Conservation (phyloP, 2,329 filamentous ascomycete species). For the Chrysoporthe austroafricana region DNA sequence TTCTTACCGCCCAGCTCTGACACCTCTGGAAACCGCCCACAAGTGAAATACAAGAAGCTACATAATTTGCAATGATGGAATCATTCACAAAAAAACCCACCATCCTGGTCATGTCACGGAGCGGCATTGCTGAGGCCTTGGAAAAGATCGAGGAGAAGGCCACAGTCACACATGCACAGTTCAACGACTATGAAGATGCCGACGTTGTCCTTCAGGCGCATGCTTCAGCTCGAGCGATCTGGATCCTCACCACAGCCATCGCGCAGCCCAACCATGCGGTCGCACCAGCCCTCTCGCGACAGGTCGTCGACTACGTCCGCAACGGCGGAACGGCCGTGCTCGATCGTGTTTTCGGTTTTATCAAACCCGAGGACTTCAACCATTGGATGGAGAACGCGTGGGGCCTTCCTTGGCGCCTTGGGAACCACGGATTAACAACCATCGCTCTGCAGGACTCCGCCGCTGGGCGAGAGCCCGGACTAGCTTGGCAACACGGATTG, state of each 20-base stretch:
- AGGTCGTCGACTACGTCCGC: slow-evolving; percentile 8
- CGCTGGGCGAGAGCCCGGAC: background rate
- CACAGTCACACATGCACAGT: background rate
- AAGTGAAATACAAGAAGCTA: background rate
- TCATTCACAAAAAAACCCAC: background rate
- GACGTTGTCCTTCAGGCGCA: background rate
- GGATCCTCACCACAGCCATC: slow-evolving; percentile 4
- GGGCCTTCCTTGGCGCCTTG: slow-evolving; percentile 9
- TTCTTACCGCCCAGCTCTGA: too few species aligned
- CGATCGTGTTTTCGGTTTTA: background rate
- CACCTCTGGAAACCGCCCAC: background rate
- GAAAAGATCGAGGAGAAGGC: background rate
- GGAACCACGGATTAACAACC: background rate
- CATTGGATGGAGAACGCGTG: background rate
- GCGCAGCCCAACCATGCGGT: background rate
- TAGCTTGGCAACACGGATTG: background rate
- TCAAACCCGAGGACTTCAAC: background rate
- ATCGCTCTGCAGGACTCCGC: background rate
- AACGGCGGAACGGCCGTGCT: slow-evolving; percentile 7
- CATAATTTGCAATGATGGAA: background rate
- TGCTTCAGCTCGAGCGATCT: background rate
- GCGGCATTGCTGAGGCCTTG: background rate
- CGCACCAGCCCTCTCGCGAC: background rate
- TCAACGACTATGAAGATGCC: background rate
- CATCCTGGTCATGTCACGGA: slow-evolving; percentile 3